phyloP scores from a whole-genome alignment of 176 grass and related monocot genomes.

The Calamus simplicifolius region DNA sequence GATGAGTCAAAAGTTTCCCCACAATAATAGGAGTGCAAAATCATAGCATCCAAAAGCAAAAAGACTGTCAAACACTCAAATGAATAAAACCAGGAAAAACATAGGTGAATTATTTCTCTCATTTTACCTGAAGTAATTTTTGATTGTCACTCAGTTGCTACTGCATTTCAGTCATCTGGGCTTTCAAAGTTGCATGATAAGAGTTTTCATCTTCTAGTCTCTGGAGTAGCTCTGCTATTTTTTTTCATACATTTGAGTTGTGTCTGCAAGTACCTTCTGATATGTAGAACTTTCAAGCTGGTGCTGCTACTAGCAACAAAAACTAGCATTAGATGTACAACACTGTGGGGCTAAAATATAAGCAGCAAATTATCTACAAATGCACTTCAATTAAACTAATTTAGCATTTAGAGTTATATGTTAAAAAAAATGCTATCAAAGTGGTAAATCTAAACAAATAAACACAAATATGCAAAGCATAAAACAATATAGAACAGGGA shows the following conservation, averaged over 20 bases:
- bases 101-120: conserved; percentile 2
- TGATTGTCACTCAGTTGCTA: conserved; percentile 44
- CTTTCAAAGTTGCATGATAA: conserved; percentile 32
- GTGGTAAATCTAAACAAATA: no score
- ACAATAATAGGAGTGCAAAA: no score
- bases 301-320: conserved; percentile 69
- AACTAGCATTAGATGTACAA: conserved; percentile 1
- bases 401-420: no score
- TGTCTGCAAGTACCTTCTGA: conserved; percentile 44
- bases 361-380: no score
- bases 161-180: conserved; percentile 26
- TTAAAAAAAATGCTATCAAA: no score
- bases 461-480: no score
- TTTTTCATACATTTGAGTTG: conserved; percentile 47
- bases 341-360: not conserved
- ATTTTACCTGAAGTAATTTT: conserved; percentile 53
- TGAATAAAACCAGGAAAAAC: no score
- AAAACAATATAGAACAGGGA: no score
- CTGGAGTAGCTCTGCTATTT: conserved; percentile 41
- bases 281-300: conserved; percentile 56
- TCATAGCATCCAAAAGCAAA: no score
- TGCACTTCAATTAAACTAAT: no score
- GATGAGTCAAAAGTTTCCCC: no score
- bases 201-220: conserved; percentile 64
- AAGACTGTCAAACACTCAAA: no score